phyloP scores from a whole-genome alignment of 306 rosid species.

The Prunus davidiana region DNA sequence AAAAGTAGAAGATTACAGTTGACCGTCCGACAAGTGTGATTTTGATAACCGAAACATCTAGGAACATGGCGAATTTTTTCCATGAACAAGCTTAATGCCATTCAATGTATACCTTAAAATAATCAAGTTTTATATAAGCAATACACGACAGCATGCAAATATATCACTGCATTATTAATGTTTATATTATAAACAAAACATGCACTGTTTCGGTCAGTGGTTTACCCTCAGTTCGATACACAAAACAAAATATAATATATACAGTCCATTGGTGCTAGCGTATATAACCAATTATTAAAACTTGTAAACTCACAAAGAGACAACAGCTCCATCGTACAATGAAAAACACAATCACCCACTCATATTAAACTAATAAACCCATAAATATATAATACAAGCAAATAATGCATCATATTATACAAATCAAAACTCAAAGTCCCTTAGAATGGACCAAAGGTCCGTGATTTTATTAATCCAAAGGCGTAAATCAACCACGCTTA shows the following conservation, averaged over 20 bases:
- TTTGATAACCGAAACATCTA: conserved; percentile 25
- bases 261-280: neutral
- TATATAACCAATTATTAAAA: conserved; percentile 1
- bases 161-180: conserved; percentile 2
- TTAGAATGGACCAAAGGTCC: conserved; percentile 31
- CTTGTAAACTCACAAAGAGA: conserved; percentile 20
- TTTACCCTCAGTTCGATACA: conserved; percentile 10
- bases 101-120: conserved; percentile 2
- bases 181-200: conserved; percentile 24
- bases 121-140: conserved; percentile 4
- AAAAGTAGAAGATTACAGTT: conserved; percentile 9
- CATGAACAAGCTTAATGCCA: neutral
- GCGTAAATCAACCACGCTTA: conserved; percentile 3
- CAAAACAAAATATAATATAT: conserved; percentile 5
- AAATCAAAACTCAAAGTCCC: conserved; percentile 3
- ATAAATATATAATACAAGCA: neutral
- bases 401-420: neutral
- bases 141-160: conserved; percentile 24
- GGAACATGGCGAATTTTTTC: neutral
- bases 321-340: conserved; percentile 32
- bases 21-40: conserved; percentile 14
- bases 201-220: conserved; percentile 31
- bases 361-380: neutral
- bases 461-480: conserved; percentile 11
- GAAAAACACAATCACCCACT: conserved; percentile 23